Conservation (phyloP, 2,329 filamentous ascomycete genomes). For the Plenodomus lindquistii region DNA sequence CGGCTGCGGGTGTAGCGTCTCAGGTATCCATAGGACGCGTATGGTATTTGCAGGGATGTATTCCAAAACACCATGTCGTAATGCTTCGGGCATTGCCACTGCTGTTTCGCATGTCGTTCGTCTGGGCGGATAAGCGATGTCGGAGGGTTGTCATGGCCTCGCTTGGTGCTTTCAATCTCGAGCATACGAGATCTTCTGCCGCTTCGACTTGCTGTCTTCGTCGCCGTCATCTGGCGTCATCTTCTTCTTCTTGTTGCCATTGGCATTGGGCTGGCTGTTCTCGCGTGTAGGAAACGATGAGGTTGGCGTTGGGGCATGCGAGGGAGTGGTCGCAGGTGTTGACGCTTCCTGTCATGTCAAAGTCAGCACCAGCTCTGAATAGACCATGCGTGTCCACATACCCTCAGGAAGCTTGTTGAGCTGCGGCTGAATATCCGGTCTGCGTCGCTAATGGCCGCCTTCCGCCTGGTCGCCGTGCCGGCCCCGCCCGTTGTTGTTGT, state of each 20-base stretch:
- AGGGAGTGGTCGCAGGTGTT: slow-evolving; percentile 44
- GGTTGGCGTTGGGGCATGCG: slow-evolving; percentile 53
- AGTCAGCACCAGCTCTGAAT: slow-evolving; percentile 14
- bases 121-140: neutral
- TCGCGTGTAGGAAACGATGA: slow-evolving; percentile 53
- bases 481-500: slow-evolving; percentile 54
- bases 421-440: slow-evolving; percentile 70
- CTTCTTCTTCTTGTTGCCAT: slow-evolving; percentile 52
- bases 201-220: slow-evolving; percentile 51
- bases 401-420: slow-evolving; percentile 45
- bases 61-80: neutral
- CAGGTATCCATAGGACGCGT: slow-evolving; percentile 31
- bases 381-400: slow-evolving; percentile 18
- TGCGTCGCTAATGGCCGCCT: slow-evolving; percentile 65
- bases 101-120: neutral
- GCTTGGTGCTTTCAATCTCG: slow-evolving; percentile 42
- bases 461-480: slow-evolving; percentile 59
- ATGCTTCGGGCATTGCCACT: neutral
- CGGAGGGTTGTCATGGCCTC: neutral
- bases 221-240: slow-evolving; percentile 51
- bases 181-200: slow-evolving; percentile 56
- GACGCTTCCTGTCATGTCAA: slow-evolving; percentile 41
- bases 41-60: slow-evolving; percentile 24
- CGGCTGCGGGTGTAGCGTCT: slow-evolving; percentile 12
- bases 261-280: slow-evolving; percentile 49